phyloP scores from a whole-genome alignment of 2,329 filamentous ascomycete species.

The Apiospora saccharicola region DNA sequence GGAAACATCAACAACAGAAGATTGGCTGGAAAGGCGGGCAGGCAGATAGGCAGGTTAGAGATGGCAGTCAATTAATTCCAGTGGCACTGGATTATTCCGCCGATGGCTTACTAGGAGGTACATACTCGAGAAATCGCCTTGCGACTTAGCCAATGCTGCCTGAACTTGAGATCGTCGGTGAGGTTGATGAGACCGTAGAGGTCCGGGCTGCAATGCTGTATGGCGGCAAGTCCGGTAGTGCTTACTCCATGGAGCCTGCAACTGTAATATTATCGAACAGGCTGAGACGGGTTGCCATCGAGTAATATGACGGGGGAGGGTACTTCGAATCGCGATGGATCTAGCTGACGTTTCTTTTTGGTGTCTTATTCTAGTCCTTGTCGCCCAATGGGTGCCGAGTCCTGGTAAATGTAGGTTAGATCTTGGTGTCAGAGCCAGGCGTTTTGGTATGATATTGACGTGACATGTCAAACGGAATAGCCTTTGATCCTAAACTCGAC shows the following conservation, averaged over 20 bases:
- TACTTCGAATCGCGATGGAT: neutral
- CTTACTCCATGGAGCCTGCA: conserved; percentile 4
- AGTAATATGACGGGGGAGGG: neutral
- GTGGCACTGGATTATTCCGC: neutral
- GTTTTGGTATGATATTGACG: conserved; percentile 2
- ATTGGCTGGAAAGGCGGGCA: neutral
- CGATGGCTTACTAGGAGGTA: neutral
- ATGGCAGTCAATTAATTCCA: neutral
- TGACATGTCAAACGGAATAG: conserved; percentile 3
- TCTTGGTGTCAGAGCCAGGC: neutral
- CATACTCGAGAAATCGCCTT: neutral
- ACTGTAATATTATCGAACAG: conserved; percentile 4
- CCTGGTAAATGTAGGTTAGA: neutral
- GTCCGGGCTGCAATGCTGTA: neutral
- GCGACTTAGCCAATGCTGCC: conserved; percentile 7
- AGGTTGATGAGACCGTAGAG: neutral
- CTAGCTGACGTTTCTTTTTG: neutral
- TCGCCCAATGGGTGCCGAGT: neutral
- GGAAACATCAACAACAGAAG: neutral
- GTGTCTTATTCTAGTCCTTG: neutral
- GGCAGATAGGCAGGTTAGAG: neutral
- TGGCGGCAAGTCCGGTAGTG: conserved; percentile 17
- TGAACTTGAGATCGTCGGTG: conserved; percentile 13
- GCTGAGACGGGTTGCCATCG: neutral
- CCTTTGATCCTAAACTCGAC: neutral